Conservation (phyloP, 2,329 filamentous ascomycete genomes). For the Phyllosticta citriasiana region DNA sequence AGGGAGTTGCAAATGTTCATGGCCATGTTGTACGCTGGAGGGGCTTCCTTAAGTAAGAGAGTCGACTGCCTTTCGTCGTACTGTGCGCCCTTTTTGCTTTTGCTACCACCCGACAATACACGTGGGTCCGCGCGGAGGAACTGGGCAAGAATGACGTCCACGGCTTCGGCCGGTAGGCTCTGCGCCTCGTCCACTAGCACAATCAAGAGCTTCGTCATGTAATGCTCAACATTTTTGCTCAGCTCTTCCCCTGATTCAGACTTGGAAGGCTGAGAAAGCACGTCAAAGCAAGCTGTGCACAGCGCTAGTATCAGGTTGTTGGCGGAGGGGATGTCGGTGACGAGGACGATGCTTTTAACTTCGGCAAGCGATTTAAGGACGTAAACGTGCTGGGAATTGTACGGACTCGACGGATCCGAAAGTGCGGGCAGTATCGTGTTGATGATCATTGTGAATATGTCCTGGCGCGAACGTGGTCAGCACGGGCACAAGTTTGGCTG, state of each 20-base stretch:
- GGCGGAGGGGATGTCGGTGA: slow-evolving; percentile 76
- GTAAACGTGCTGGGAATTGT: slow-evolving; percentile 88
- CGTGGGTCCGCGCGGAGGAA: slow-evolving; percentile 79
- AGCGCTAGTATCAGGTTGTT: slow-evolving; percentile 67
- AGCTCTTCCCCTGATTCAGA: slow-evolving; percentile 68
- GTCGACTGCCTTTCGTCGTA: slow-evolving; percentile 71
- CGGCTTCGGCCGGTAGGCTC: slow-evolving; percentile 66
- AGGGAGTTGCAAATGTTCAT: slow-evolving; percentile 85
- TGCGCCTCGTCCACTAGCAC: slow-evolving; percentile 79
- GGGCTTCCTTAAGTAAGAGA: slow-evolving; percentile 75
- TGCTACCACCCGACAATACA: slow-evolving; percentile 31
- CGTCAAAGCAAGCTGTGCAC: slow-evolving; percentile 86
- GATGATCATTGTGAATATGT: slow-evolving; percentile 87
- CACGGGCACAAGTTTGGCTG: background rate
- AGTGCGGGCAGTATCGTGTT: slow-evolving; percentile 74
- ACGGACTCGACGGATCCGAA: slow-evolving; percentile 76
- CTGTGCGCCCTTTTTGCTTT: slow-evolving; percentile 43
- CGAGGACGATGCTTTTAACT: slow-evolving; percentile 86
- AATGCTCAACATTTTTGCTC: slow-evolving; percentile 85
- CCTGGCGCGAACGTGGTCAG: slow-evolving; percentile 40
- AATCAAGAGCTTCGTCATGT: slow-evolving; percentile 77
- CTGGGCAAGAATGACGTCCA: slow-evolving; percentile 91
- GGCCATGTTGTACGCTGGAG: slow-evolving; percentile 91
- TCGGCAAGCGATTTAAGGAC: slow-evolving; percentile 81
- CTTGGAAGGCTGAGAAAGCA: slow-evolving; percentile 69